Percentiles rank a stretch among this genome's conserved stretches.
Evolutionary conservation across 441 rosid species (phyloP).

Genomic region (Heliophila coronopifolia): DNA sequence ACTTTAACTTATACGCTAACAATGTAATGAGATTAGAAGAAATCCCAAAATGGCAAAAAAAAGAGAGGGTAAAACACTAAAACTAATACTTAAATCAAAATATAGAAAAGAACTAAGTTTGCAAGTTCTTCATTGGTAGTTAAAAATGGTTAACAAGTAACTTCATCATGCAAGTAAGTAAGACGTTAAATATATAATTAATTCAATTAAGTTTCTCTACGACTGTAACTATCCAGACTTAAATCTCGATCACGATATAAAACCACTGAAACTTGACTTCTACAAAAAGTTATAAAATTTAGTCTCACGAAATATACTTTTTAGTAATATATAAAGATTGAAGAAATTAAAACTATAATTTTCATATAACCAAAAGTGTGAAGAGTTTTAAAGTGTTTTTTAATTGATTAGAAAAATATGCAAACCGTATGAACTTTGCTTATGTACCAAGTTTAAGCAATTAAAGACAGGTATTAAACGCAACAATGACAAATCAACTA

Average conservation of each 20-base stretch:
- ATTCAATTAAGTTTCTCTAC: too few relatives aligned
- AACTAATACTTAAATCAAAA: background rate
- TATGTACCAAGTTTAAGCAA: background rate
- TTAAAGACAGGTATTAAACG: background rate
- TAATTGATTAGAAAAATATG: background rate
- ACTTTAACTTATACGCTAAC: background rate
- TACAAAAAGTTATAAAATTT: too few relatives aligned
- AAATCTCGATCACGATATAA: too few relatives aligned
- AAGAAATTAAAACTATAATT: background rate
- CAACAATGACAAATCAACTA: too few relatives aligned
- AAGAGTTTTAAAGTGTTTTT: background rate
- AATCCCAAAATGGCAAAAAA: conserved; percentile 2
- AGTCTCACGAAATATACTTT: too few relatives aligned
- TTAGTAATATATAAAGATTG: too few relatives aligned
- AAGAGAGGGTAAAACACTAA: background rate
- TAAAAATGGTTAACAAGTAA: background rate
- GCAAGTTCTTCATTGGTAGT: background rate
- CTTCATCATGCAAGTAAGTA: background rate
- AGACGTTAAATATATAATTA: background rate
- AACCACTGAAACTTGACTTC: too few relatives aligned
- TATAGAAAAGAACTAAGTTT: background rate
- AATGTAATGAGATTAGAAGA: background rate
- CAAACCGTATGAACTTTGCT: background rate
- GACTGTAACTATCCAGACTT: too few relatives aligned
- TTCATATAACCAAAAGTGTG: conserved; percentile 1